These are phyloP conservation scores for Penicillium sp. DNA, from an alignment of 2,329 filamentous ascomycete species.

Conservation along the genomic window DNA sequence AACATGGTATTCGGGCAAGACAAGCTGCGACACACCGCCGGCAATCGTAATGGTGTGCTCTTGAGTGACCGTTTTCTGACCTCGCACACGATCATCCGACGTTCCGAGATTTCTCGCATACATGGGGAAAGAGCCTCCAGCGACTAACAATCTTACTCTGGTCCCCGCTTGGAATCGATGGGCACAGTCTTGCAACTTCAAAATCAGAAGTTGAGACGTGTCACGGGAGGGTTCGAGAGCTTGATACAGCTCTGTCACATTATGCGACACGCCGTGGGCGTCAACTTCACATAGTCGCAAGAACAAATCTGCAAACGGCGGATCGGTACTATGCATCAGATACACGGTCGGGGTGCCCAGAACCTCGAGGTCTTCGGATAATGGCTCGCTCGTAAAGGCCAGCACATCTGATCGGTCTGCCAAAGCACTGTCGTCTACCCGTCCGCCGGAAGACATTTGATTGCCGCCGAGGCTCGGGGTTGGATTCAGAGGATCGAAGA, in stretches of 20 bases:
- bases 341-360: slow-evolving; percentile 8
- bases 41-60: slow-evolving; percentile 10
- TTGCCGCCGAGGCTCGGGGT: slow-evolving; percentile 15
- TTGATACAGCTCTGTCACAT: slow-evolving; percentile 10
- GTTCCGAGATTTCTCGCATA: slow-evolving; percentile 14
- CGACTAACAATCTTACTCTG: slow-evolving; percentile 9
- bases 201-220: slow-evolving; percentile 3
- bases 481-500: slow-evolving; percentile 11
- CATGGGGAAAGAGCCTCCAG: slow-evolving; percentile 14
- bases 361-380: slow-evolving; percentile 7
- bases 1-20: slow-evolving; percentile 5
- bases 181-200: slow-evolving; percentile 11
- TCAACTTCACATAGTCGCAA: slow-evolving; percentile 13
- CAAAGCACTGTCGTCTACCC: slow-evolving; percentile 13
- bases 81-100: slow-evolving; percentile 8
- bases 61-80: slow-evolving; percentile 7
- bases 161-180: slow-evolving; percentile 10
- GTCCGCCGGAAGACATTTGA: slow-evolving; percentile 11
- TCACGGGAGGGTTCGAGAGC: slow-evolving; percentile 12
- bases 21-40: slow-evolving; percentile 10
- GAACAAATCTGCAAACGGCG: slow-evolving; percentile 14
- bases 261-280: slow-evolving; percentile 8
- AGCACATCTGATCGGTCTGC: slow-evolving; percentile 10
- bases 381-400: slow-evolving; percentile 11
- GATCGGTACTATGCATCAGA: slow-evolving; percentile 10